Evolutionary conservation across 306 rosid species (phyloP), one percentile per base, ranked within the genome.

Genomic region (Corylus avellana): DNA sequence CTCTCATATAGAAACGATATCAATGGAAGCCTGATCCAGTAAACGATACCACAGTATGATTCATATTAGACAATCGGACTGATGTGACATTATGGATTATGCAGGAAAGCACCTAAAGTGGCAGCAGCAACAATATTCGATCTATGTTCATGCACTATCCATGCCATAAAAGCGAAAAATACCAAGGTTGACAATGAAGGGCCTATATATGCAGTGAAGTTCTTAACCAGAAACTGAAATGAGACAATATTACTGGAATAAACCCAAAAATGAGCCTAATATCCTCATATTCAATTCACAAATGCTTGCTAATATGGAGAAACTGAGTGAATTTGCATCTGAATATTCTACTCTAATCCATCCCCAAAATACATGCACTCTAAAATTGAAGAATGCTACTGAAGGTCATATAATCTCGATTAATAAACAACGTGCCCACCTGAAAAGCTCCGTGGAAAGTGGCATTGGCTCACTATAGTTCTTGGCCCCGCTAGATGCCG

Each of bases 1-100:
- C 98, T 92, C 87, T 95, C 98, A 75, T 95, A 95, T 56, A 95
- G 90, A 85, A 86, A 90, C 59, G 98, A 87, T 78, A 92, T 51
- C 89, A 90, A 83, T 12, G 92, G 97, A 77, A 83, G 51, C 95
- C 99, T 93, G 89, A 83, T 84, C 79, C 85, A 85, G 62, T 74
- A 83, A 79, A 78, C 70, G 80, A 58, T 13, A 56, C 32, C 12
- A 32, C 50, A 35, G 27, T 56, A 47, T 71, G 77, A 79, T 67
- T 61, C 68, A 72, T 78, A 54, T 63, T 39, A 47, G n/a, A 73
- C 56, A 67, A 54, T 32, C 12, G 18, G 27, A 56, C 49, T 1
- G 2, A n/a, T 55, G 51, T 16, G n/a, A 3, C 18, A 18, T 16
- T 42, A 18, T 5, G 27, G 72, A 37, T 66, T 14, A 3, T 10